These are phyloP conservation scores for Lepiota brunneoincarnata DNA, from an alignment of 768 basidiomycete species.

Conservation along the genomic window DNA sequence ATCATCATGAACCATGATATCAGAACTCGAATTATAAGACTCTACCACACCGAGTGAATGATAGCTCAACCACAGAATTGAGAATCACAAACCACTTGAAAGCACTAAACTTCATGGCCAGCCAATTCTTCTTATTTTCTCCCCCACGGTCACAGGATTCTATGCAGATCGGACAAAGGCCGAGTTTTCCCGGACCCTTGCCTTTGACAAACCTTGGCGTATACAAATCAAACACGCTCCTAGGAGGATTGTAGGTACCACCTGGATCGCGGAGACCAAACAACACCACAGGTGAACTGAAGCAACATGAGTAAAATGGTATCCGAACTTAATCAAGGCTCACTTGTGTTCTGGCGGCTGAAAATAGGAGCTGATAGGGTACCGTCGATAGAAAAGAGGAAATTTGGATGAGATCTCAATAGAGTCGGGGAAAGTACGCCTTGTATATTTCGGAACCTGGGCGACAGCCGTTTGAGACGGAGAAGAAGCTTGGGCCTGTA, in stretches of 20 bases:
- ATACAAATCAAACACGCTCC: slow-evolving; percentile 64
- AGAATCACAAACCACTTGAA: slow-evolving; percentile 65
- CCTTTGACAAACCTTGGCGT: slow-evolving; percentile 78
- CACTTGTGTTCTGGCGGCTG: slow-evolving; percentile 38
- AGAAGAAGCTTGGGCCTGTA: neutral
- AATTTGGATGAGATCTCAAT: slow-evolving; percentile 49
- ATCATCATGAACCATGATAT: neutral
- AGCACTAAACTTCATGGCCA: slow-evolving; percentile 78
- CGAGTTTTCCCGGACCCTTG: slow-evolving; percentile 63
- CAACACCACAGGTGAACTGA: slow-evolving; percentile 34
- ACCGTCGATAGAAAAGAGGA: slow-evolving; percentile 67
- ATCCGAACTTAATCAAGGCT: slow-evolving; percentile 16
- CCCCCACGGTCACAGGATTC: slow-evolving; percentile 63
- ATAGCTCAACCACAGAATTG: neutral
- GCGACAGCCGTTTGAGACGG: neutral
- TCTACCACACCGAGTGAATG: neutral
- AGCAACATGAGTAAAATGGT: neutral
- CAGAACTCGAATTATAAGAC: neutral
- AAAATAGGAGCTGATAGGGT: slow-evolving; percentile 60
- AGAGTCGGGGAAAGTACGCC: slow-evolving; percentile 49
- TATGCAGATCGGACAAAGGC: slow-evolving; percentile 75
- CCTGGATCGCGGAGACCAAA: slow-evolving; percentile 37
- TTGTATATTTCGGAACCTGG: slow-evolving; percentile 22
- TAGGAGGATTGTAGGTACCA: slow-evolving; percentile 60
- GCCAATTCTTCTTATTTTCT: slow-evolving; percentile 61